Evolutionary conservation across 495 filamentous ascomycete species (phyloP), one percentile per base, ranked within the genome.

Genomic region (Immersiella caudata): DNA sequence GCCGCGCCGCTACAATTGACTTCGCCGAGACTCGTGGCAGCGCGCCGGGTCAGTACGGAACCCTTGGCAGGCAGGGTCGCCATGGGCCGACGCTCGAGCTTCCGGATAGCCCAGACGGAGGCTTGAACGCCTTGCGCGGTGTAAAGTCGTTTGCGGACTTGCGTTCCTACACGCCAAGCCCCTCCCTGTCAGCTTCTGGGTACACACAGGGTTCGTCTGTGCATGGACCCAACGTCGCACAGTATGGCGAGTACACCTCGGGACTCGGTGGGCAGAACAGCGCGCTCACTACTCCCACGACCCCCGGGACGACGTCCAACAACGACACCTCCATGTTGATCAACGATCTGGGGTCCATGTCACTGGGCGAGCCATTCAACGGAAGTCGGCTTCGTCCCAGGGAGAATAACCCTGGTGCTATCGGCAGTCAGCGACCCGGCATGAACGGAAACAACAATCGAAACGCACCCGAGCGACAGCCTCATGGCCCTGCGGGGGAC

Each of bases 91-190:
- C 94, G 55, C 83, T 98, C 51, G 92, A 93, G 52, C 88, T 96
- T 64, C 85, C 94, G 21, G 91, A 92, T 69, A 96, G 94, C 61
- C 91, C 93, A 0, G 89, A 90, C 50, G 86, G 86, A 7, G 70
- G 69, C 7, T 36, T 77, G 33, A 78, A 76, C 40, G 69, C 67
- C 7, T 86, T 99, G n/a, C 91, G 95, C 24, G 91, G 91, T 33
- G 95, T 96, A 69, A 98, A 98, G 81, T 97, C 94, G 22, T 97
- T 97, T 75, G 95, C 94, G 54, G 95, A 99, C 76, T 81, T 99
- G 68, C 91, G 94, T 67, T 95, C 94, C 2, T 96, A 94, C 79
- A 97, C 94, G 9, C 95, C 95, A 16, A 97, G 94, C 65, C 94
- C 95, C 5, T 94, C 91, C 20, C 90, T 92, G 3, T 97, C 95